Percentiles rank a stretch among this genome's conserved stretches.
Conservation (phyloP, 768 basidiomycete genomes). For the Saitozyma podzolica region DNA sequence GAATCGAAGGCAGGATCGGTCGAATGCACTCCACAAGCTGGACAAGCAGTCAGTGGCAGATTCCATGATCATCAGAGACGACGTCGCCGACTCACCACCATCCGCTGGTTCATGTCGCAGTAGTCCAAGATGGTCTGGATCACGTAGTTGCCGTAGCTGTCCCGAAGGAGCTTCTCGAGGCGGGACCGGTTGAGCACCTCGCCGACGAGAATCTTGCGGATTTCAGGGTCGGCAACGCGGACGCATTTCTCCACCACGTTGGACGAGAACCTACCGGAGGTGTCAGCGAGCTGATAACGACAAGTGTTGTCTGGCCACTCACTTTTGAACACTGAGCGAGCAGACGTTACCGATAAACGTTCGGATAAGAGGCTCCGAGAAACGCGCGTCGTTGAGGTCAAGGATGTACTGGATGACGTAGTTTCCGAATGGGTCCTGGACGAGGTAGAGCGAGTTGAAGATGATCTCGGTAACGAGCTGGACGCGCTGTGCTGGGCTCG, state of each 20-base stretch:
- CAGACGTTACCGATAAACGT: conserved; percentile 98
- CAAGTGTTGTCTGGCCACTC: conserved; percentile 5
- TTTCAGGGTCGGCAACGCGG: conserved; percentile 92
- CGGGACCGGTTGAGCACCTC: conserved; percentile 92
- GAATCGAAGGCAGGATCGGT: conserved; percentile 95
- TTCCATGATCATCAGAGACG: background rate
- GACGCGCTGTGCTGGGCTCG: conserved; percentile 70
- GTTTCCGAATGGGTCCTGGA: conserved; percentile 78
- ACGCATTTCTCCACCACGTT: conserved; percentile 97
- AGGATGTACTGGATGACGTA: conserved; percentile 78
- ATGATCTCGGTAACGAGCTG: conserved; percentile 99
- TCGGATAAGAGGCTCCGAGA: conserved; percentile 95
- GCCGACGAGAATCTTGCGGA: conserved; percentile 90
- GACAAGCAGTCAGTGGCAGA: conserved; percentile 1
- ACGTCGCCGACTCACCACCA: conserved; percentile 57
- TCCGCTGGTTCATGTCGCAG: conserved; percentile 87
- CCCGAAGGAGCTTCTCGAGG: conserved; percentile 90
- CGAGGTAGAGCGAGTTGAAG: conserved; percentile 93
- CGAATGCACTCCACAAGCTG: conserved; percentile 92
- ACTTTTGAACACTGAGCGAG: conserved; percentile 93
- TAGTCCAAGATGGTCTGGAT: conserved; percentile 97
- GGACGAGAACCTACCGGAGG: conserved; percentile 70
- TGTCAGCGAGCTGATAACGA: background rate
- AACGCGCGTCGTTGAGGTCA: conserved; percentile 96
- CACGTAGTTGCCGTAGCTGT: conserved; percentile 95